Base-by-base conservation (phyloP, 2,329 filamentous ascomycete species). In the Capronia epimyces region DNA sequence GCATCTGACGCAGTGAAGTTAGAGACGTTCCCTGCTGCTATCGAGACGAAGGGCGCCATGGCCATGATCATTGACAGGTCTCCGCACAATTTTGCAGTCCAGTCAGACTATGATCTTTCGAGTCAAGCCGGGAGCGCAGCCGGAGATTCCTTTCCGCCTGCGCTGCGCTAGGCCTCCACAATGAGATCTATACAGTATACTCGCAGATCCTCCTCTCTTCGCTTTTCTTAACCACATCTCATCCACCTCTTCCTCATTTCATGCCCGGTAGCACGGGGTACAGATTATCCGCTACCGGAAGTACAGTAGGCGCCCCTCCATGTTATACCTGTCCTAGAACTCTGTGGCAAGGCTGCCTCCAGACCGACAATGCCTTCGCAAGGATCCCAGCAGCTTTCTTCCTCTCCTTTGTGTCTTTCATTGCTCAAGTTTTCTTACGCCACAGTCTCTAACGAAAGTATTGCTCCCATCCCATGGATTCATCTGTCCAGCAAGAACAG, bases 381-480 rank as follows among this genome's bases (percentile, higher is more conserved):
- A 50, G 70, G 72, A 53, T 69, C 64, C 51, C 75, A 74, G 56
- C 68, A 68, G 55, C 66, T 67, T 45, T 60, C 66, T 48, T 49
- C 27, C 9, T 73, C 72, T 59, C 71, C 72, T 70, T 75, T 76
- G 55, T 58, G 67, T 61, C 46, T 63, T 58, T 53, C 63, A 2
- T 58, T 66, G 48, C 36, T 64, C n/a, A 74, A 74, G 50, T 75
- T 73, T 59, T 75, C 72, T 16, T 67, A 71, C 56, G 67, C 71
- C 13, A 71, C 66, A 3, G 67, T 67, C 3, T 62, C 67, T 10
- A 52, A 64, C 27, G 64, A 66, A 15, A 65, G 68, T 45, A 64
- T 62, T 24, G 67, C 64, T 16, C 69, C 69, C 4, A 56, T 74
- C n/a, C 65, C 62, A 25, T 75, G 72, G 72, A 70, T 61, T 37